phyloP scores from a whole-genome alignment of 1,139 yeast species.

The Zygoascus meyerae region DNA sequence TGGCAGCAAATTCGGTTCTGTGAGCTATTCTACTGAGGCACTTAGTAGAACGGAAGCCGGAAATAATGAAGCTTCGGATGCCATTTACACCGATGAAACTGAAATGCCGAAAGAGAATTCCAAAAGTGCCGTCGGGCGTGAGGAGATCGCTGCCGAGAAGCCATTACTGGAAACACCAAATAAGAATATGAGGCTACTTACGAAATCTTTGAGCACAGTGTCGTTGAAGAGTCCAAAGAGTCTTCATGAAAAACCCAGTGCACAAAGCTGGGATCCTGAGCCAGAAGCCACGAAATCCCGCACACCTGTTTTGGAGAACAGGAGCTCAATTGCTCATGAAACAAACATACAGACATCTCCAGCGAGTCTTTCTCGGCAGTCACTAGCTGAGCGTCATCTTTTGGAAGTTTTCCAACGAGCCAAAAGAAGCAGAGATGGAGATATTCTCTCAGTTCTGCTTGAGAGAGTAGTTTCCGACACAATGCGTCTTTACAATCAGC shows the following conservation, averaged over 20 bases:
- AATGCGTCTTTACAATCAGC: conserved; percentile 20
- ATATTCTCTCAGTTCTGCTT: conserved; percentile 22
- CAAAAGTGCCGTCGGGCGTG: too few relatives aligned
- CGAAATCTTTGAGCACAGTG: too few relatives aligned
- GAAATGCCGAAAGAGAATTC: background rate
- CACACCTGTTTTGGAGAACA: too few relatives aligned
- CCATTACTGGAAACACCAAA: background rate
- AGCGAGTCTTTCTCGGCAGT: conserved; percentile 18
- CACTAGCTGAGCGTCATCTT: conserved; percentile 26
- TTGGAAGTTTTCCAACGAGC: conserved; percentile 22
- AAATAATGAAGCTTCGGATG: background rate
- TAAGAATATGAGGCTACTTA: background rate
- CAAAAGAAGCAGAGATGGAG: conserved; percentile 16
- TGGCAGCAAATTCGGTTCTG: background rate
- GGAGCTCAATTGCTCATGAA: too few relatives aligned
- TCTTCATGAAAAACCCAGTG: too few relatives aligned
- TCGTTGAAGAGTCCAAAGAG: too few relatives aligned
- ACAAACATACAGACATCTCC: background rate
- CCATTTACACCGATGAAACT: background rate
- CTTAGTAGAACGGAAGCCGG: background rate
- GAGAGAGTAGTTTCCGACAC: conserved; percentile 27
- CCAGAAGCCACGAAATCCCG: too few relatives aligned
- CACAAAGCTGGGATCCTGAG: too few relatives aligned
- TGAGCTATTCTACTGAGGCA: background rate
- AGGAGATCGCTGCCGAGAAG: too few relatives aligned